Conservation (phyloP, 352 stramenopile species). For the Ophiocytium majus region DNA sequence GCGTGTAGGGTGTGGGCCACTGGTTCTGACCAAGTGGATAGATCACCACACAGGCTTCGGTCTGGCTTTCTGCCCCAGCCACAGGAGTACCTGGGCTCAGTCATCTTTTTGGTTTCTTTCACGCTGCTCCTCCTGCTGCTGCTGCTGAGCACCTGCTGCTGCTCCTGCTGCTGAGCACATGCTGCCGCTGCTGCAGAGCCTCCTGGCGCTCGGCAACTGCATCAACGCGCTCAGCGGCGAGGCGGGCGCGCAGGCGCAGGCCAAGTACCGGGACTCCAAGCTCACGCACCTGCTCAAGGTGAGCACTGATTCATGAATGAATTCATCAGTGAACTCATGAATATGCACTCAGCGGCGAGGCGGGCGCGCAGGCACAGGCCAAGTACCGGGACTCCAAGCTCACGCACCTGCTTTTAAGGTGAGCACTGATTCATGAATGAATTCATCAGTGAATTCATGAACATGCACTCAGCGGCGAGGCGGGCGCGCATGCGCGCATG, state of each 20-base stretch:
- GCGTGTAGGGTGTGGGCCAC: too few species aligned
- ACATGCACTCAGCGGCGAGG: constrained; percentile 75
- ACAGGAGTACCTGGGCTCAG: too few species aligned
- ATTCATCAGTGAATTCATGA: too few species aligned
- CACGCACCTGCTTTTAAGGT: constrained; percentile 62
- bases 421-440: background rate
- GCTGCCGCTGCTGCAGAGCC: too few species aligned
- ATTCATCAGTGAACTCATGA: too few species aligned
- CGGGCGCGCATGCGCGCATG: constrained; percentile 60
- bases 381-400: constrained; percentile 64
- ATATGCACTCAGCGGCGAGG: constrained; percentile 75
- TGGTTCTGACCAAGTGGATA: too few species aligned
- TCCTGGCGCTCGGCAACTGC: constrained; percentile 83
- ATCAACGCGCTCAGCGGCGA: constrained; percentile 83
- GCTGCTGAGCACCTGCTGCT: too few species aligned
- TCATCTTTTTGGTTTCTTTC: too few species aligned
- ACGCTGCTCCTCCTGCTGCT: too few species aligned
- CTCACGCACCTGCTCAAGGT: constrained; percentile 62
- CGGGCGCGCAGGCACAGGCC: constrained; percentile 60
- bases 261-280: constrained; percentile 63
- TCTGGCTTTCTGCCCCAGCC: too few species aligned
- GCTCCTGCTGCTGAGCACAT: too few species aligned
- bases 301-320: background rate
- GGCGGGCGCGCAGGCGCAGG: constrained; percentile 62
- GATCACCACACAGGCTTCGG: too few species aligned